phyloP scores from a whole-genome alignment of 2,329 filamentous ascomycete species.

The Hymenoscyphus salicellus region DNA sequence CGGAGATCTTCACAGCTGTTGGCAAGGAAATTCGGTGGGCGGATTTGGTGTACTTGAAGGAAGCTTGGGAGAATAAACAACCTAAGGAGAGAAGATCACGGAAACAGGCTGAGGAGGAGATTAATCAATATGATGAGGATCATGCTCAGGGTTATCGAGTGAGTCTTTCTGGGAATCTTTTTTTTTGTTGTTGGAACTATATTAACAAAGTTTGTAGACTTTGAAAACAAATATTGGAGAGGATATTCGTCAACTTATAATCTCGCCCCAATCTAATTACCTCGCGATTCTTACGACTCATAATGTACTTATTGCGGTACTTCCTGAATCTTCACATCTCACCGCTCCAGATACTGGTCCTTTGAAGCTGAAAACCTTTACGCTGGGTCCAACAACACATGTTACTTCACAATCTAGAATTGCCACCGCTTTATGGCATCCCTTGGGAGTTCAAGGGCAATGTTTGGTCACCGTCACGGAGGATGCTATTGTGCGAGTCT shows the following conservation, averaged over 20 bases:
- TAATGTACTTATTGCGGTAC: conserved; percentile 81
- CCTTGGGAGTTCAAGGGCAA: conserved; percentile 75
- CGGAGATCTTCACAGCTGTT: conserved; percentile 83
- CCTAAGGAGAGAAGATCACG: conserved; percentile 21
- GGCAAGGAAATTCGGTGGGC: conserved; percentile 92
- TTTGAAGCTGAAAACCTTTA: conserved; percentile 80
- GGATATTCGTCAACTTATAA: conserved; percentile 78
- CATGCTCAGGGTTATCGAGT: conserved; percentile 48
- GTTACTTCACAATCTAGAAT: conserved; percentile 81
- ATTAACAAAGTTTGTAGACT: conserved; percentile 47
- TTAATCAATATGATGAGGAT: conserved; percentile 32
- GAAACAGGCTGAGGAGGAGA: conserved; percentile 21
- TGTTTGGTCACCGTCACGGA: conserved; percentile 85
- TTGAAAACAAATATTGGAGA: conserved; percentile 71
- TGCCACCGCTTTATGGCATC: conserved; percentile 85
- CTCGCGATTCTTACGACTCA: conserved; percentile 84
- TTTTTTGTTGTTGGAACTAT: conserved; percentile 13
- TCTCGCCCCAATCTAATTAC: conserved; percentile 78
- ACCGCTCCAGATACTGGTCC: conserved; percentile 63
- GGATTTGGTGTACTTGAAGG: conserved; percentile 77
- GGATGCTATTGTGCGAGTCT: conserved; percentile 83
- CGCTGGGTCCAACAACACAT: conserved; percentile 88
- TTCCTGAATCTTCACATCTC: conserved; percentile 78
- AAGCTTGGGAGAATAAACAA: conserved; percentile 46
- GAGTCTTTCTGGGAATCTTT: conserved; percentile 30